Conservation (phyloP, 768 basidiomycete species). For the Lyophyllum shimeji region DNA sequence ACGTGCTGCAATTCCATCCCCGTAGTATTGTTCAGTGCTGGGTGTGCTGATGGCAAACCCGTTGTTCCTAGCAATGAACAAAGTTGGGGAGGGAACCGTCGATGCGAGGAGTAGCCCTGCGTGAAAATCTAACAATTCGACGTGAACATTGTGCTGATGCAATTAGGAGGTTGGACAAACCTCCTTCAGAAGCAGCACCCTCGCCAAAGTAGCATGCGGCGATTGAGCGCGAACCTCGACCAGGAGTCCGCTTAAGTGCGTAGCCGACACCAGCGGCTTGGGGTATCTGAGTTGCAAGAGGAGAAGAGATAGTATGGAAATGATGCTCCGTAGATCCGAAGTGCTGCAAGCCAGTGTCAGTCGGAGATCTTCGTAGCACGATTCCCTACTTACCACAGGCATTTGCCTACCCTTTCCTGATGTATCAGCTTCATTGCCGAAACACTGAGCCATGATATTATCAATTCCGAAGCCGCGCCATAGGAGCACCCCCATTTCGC, state of each 20-base stretch:
- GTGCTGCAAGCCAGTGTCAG: slow-evolving; percentile 50
- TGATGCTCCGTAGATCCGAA: slow-evolving; percentile 83
- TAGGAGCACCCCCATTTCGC: slow-evolving; percentile 87
- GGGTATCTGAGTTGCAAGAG: slow-evolving; percentile 91
- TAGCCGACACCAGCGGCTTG: slow-evolving; percentile 94
- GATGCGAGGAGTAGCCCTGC: slow-evolving; percentile 84
- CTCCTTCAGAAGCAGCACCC: slow-evolving; percentile 90
- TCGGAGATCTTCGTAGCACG: neutral
- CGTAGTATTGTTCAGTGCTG: slow-evolving; percentile 83
- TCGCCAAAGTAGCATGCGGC: slow-evolving; percentile 93
- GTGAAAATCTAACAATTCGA: slow-evolving; percentile 72
- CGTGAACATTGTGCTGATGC: slow-evolving; percentile 3
- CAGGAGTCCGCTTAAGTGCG: slow-evolving; percentile 78
- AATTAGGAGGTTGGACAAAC: slow-evolving; percentile 26
- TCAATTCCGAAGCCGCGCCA: slow-evolving; percentile 85
- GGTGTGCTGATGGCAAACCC: slow-evolving; percentile 97
- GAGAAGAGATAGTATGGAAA: slow-evolving; percentile 93
- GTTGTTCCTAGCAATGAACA: slow-evolving; percentile 80
- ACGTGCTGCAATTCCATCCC: slow-evolving; percentile 90
- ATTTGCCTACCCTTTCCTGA: slow-evolving; percentile 88
- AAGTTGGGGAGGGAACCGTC: slow-evolving; percentile 69
- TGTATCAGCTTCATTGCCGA: slow-evolving; percentile 80
- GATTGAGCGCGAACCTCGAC: slow-evolving; percentile 65
- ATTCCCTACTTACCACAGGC: slow-evolving; percentile 68
- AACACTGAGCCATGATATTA: slow-evolving; percentile 88